Conservation (phyloP, 1,284 basidiomycete genomes). For the Boletus semigastroideus region DNA sequence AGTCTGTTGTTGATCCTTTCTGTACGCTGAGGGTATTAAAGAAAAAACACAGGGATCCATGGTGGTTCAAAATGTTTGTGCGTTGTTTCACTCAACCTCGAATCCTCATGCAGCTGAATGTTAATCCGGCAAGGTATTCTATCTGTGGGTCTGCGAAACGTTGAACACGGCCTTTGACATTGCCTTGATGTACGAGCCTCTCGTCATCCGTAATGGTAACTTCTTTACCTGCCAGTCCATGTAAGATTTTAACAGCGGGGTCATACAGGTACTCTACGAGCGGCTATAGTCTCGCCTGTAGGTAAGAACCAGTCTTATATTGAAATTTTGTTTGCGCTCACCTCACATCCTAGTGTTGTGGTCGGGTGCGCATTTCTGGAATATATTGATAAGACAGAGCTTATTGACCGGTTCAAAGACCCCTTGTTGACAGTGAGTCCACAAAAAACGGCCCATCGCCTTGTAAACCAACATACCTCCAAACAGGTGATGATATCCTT, state of each 20-base stretch:
- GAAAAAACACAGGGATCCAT: neutral
- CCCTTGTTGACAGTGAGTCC: neutral
- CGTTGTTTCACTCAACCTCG: neutral
- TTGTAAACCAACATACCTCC: neutral
- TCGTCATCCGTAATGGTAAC: neutral
- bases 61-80: constrained; percentile 1
- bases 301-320: neutral
- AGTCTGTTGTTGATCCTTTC: neutral
- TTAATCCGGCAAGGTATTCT: neutral
- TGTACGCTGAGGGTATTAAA: neutral
- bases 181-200: neutral
- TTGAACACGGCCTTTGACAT: constrained; percentile 1
- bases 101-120: no score
- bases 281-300: neutral
- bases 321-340: neutral
- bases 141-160: neutral
- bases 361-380: neutral
- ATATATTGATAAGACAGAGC: neutral
- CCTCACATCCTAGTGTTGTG: neutral
- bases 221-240: neutral
- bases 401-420: neutral
- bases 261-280: neutral
- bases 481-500: neutral
- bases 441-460: neutral
- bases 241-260: neutral